Percentiles rank a stretch among this genome's conserved stretches.
phyloP scores from a whole-genome alignment of 768 basidiomycete species.

The Scleroderma citrinum region DNA sequence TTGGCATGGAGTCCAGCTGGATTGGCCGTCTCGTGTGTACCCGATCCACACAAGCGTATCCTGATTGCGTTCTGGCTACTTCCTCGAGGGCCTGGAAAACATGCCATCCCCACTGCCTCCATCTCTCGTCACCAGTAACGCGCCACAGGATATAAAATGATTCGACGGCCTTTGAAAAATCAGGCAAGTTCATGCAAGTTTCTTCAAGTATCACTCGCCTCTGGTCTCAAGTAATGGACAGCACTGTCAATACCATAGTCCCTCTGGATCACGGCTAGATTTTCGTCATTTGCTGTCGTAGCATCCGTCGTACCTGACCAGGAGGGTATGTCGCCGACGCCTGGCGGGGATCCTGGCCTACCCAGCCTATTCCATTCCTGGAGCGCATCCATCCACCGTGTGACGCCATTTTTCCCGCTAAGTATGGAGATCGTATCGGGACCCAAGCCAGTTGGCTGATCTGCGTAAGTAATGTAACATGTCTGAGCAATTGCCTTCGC shows the following conservation, averaged over 20 bases:
- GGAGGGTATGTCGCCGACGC: constrained; percentile 36
- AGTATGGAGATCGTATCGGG: constrained; percentile 49
- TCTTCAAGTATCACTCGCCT: constrained; percentile 31
- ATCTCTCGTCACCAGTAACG: constrained; percentile 57
- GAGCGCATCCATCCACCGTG: constrained; percentile 29
- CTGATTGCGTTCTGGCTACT: constrained; percentile 49
- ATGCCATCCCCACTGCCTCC: constrained; percentile 67
- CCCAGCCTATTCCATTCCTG: constrained; percentile 45
- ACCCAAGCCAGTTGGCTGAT: constrained; percentile 61
- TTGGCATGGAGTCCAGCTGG: constrained; percentile 63
- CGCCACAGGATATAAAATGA: constrained; percentile 69
- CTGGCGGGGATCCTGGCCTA: constrained; percentile 44
- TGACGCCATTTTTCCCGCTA: constrained; percentile 16
- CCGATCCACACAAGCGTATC: constrained; percentile 53
- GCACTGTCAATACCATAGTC: constrained; percentile 49
- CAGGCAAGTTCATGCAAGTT: background rate
- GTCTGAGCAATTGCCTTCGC: constrained; percentile 70
- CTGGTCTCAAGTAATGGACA: constrained; percentile 60
- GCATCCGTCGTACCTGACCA: constrained; percentile 22
- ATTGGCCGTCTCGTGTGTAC: constrained; percentile 40
- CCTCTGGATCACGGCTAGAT: constrained; percentile 26
- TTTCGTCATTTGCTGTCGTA: constrained; percentile 12
- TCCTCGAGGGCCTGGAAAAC: constrained; percentile 64
- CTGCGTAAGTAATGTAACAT: constrained; percentile 67
- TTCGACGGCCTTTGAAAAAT: constrained; percentile 59